phyloP scores from a whole-genome alignment of 2,329 filamentous ascomycete species.

The Stylonectria norvegica region DNA sequence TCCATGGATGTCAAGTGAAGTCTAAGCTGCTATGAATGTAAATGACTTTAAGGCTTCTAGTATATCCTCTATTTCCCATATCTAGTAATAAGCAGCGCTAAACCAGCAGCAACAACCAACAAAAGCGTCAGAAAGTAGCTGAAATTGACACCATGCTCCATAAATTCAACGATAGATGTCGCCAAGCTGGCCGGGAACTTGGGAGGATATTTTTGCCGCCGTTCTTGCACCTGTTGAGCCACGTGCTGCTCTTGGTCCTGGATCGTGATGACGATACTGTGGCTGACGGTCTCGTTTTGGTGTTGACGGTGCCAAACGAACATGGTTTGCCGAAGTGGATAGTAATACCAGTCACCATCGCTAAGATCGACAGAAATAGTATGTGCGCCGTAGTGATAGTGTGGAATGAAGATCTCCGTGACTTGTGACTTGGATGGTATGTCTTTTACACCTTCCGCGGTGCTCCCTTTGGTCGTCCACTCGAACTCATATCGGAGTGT shows the following conservation, averaged over 20 bases:
- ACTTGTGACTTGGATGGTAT: constrained; percentile 15
- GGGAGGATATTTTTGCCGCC: constrained; percentile 14
- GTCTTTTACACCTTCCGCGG: constrained; percentile 11
- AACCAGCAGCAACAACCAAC: too few relatives aligned
- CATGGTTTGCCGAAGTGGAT: constrained; percentile 29
- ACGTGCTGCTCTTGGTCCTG: constrained; percentile 22
- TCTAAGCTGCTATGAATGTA: too few relatives aligned
- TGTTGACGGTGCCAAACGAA: constrained; percentile 25
- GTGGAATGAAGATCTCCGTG: constrained; percentile 39
- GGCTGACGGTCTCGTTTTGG: constrained; percentile 9
- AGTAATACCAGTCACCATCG: constrained; percentile 31
- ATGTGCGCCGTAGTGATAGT: constrained; percentile 35
- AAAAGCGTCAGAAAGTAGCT: too few relatives aligned
- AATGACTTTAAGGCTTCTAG: too few relatives aligned
- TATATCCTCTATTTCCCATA: too few relatives aligned
- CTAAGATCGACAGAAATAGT: constrained; percentile 26
- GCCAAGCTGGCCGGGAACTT: constrained; percentile 13
- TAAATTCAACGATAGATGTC: too few relatives aligned
- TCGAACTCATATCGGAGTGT: constrained; percentile 34
- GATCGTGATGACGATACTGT: constrained; percentile 25
- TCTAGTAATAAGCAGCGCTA: too few relatives aligned
- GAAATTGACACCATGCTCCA: too few relatives aligned
- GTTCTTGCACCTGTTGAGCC: constrained; percentile 8
- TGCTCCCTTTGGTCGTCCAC: constrained; percentile 24
- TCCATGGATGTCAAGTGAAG: too few relatives aligned